Evolutionary conservation across 305 asterid genomes (phyloP).

Genomic region (Solanum hybrid): DNA sequence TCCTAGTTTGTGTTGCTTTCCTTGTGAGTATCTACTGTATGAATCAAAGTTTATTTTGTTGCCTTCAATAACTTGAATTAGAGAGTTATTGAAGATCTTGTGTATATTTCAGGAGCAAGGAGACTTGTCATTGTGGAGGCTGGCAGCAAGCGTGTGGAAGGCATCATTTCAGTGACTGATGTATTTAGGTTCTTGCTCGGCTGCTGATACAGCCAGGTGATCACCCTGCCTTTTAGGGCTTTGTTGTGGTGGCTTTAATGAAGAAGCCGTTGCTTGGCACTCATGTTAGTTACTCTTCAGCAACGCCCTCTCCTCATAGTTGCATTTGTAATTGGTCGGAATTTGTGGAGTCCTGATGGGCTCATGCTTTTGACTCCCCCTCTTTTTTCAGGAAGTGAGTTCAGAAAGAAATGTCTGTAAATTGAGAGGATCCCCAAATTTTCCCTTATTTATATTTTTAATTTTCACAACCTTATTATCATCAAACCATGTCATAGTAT

Average conservation of each 20-base stretch:
- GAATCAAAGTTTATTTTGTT: background rate
- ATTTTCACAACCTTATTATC: background rate
- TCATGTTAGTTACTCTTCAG: constrained; percentile 6
- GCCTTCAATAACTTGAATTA: background rate
- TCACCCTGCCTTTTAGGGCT: constrained; percentile 6
- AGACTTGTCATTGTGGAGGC: constrained; percentile 64
- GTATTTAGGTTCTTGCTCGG: constrained; percentile 52
- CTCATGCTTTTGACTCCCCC: constrained; percentile 13
- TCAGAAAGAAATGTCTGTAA: constrained; percentile 25
- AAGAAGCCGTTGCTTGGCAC: constrained; percentile 10
- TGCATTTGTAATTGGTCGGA: background rate
- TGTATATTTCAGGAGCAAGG: constrained; percentile 43
- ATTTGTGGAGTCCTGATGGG: constrained; percentile 4
- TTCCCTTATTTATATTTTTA: constrained; percentile 3
- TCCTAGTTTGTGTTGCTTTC: background rate
- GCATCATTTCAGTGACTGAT: constrained; percentile 48
- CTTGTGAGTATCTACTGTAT: background rate
- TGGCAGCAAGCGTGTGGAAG: constrained; percentile 66
- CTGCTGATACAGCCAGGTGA: constrained; percentile 14
- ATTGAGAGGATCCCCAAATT: constrained; percentile 26
- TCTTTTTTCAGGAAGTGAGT: constrained; percentile 19
- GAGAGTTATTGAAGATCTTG: background rate
- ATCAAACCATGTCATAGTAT: background rate
- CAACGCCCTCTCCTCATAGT: constrained; percentile 4
- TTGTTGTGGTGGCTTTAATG: constrained; percentile 5